Base-by-base conservation (phyloP, 148 eudicot species). In the Amaranthus hypochondriacus region DNA sequence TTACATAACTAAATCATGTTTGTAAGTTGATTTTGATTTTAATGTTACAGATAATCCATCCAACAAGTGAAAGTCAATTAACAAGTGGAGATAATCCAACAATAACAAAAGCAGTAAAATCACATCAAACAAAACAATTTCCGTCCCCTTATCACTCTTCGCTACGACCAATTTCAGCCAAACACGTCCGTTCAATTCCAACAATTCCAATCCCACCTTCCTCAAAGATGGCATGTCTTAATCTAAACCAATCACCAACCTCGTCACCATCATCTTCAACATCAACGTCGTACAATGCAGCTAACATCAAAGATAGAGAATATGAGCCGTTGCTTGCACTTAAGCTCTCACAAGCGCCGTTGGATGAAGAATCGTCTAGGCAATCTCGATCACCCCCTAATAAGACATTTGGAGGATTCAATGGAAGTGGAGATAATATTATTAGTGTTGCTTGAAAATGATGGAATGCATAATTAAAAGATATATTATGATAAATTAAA, bases 371-470 rank as follows among this genome's bases (percentile, higher is more conserved):
- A 58, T 53, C 84, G 0, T 69, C 78, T 21, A 56, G 86, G 7
- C 46, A 28, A 18, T 79, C 79, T 2, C 80, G 81, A 28, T 28
- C 39, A 28, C 39, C 39, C 39, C 39, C 39, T 28, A 28, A 28
- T 28, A 28, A 28, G 63, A 78, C 73, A 11, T 69, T 83, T 48
- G 75, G 83, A 13, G 79, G 89, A 74, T 89, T 91, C 66, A 84
- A 58, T 18, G 77, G 84, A 60, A 80, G 81, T 82, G 90, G 95
- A 47, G 97, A 92, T 76, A 88, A 83, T 79, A 88, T 89, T 43
- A 88, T 92, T 66, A 89, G 88, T 77, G 97, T 92, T 73, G 95
- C 97, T 63, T 92, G 80, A 86, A 56, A 56, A 15, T 4, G 49
- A 44, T 39, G 46, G 42, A 46, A 67, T 43, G 15, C 8, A 49